phyloP scores from a whole-genome alignment of 2,329 filamentous ascomycete genomes.

The Fusarium acutatum region DNA sequence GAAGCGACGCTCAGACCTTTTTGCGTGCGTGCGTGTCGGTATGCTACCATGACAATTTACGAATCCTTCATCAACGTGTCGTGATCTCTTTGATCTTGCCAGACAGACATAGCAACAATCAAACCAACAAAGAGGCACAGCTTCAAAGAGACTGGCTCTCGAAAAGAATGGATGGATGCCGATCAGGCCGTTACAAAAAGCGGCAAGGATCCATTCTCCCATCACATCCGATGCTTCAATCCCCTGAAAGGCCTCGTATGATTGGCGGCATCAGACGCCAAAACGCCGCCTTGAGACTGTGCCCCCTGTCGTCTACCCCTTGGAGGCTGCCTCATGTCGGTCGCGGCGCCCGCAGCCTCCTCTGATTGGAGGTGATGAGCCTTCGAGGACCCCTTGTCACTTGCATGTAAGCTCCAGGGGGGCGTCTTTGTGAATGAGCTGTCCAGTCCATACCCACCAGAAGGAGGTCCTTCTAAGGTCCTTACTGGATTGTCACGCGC shows the following conservation, averaged over 20 bases:
- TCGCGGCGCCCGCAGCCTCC: slow-evolving; percentile 36
- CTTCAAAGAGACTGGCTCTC: slow-evolving; percentile 12
- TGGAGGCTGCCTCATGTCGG: slow-evolving; percentile 31
- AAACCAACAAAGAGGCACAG: slow-evolving; percentile 19
- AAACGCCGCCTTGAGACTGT: slow-evolving; percentile 29
- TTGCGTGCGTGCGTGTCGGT: not conserved
- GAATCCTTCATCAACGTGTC: slow-evolving; percentile 19
- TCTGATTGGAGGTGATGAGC: slow-evolving; percentile 31
- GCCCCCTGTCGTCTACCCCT: slow-evolving; percentile 26
- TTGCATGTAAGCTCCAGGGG: slow-evolving; percentile 22
- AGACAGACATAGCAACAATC: slow-evolving; percentile 19
- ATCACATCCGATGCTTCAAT: slow-evolving; percentile 30
- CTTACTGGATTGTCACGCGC: slow-evolving; percentile 38
- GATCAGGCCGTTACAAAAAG: slow-evolving; percentile 39
- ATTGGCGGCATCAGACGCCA: slow-evolving; percentile 39
- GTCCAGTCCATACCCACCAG: slow-evolving; percentile 25
- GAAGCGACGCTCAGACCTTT: not conserved
- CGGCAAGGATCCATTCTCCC: slow-evolving; percentile 33
- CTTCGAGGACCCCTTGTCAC: slow-evolving; percentile 24
- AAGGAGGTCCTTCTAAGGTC: slow-evolving; percentile 29
- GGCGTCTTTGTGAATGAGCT: slow-evolving; percentile 24
- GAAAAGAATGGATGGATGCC: slow-evolving; percentile 26
- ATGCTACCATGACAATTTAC: slow-evolving; percentile 4
- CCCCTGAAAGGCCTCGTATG: slow-evolving; percentile 34
- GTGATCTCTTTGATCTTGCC: slow-evolving; percentile 14